phyloP scores from a whole-genome alignment of 2,329 filamentous ascomycete species.

The Phialocephala sp. region DNA sequence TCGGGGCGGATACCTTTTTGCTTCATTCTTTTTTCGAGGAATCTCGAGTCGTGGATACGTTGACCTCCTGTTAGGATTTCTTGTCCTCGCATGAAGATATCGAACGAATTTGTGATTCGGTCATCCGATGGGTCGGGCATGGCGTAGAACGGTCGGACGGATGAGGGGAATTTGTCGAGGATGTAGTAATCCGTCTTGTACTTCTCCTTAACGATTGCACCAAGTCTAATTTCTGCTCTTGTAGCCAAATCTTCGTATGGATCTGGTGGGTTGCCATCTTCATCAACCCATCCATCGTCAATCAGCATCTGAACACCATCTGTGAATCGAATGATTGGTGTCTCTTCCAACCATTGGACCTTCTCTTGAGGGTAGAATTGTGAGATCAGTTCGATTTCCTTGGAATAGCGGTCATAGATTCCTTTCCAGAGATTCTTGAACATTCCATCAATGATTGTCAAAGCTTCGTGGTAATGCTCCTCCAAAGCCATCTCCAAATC shows the following conservation, averaged over 20 bases:
- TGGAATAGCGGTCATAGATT: conserved; percentile 70
- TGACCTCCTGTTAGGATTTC: conserved; percentile 93
- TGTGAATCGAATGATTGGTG: conserved; percentile 78
- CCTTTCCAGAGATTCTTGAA: conserved; percentile 81
- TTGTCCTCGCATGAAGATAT: conserved; percentile 92
- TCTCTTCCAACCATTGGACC: conserved; percentile 85
- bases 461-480: conserved; percentile 86
- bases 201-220: conserved; percentile 83
- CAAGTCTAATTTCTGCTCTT: conserved; percentile 84
- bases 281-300: conserved; percentile 75
- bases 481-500: conserved; percentile 94
- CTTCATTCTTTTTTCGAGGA: conserved; percentile 79
- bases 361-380: conserved; percentile 86
- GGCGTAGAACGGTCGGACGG: conserved; percentile 88
- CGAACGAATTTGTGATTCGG: conserved; percentile 86
- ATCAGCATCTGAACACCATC: conserved; percentile 84
- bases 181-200: conserved; percentile 92
- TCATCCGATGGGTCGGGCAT: conserved; percentile 79
- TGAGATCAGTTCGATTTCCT: conserved; percentile 80
- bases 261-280: conserved; percentile 74
- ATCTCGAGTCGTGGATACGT: conserved; percentile 81
- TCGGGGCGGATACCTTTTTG: conserved; percentile 75
- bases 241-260: conserved; percentile 83
- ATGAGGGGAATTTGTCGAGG: conserved; percentile 88
- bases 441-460: conserved; percentile 77